phyloP scores from a whole-genome alignment of 768 basidiomycete species.

The Macrocybe gigantea region DNA sequence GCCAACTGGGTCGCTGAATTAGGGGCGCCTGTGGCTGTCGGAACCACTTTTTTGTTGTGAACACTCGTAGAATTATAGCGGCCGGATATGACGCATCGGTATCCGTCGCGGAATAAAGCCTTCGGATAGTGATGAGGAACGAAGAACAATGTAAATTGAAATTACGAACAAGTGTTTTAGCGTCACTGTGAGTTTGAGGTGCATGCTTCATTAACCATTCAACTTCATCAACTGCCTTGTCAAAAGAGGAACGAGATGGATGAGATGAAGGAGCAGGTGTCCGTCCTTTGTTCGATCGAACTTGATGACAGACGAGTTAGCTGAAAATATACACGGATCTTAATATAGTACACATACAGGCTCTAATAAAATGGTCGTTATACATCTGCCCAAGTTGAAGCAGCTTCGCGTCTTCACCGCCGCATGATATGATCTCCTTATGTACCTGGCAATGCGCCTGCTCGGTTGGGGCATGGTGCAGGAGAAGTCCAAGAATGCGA shows the following conservation, averaged over 20 bases:
- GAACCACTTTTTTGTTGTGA: background rate
- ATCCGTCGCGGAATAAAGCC: constrained; percentile 8
- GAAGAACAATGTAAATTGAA: background rate
- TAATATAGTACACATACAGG: background rate
- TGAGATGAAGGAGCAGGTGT: background rate
- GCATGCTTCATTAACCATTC: background rate
- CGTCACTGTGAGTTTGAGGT: constrained; percentile 3
- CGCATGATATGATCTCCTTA: constrained; percentile 4
- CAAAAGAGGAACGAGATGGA: background rate
- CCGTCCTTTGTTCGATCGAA: background rate
- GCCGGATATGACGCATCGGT: constrained; percentile 6
- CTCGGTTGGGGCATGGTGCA: constrained; percentile 5
- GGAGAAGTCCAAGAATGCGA: constrained; percentile 8
- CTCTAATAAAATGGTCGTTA: constrained; percentile 2
- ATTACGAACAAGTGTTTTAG: constrained; percentile 4
- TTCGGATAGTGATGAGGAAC: background rate
- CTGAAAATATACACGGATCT: background rate
- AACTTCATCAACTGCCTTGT: background rate
- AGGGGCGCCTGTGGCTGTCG: too few species aligned
- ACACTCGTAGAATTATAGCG: constrained; percentile 2
- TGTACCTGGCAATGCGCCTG: background rate
- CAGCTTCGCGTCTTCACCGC: background rate
- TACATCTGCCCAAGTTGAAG: background rate
- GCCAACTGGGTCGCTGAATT: constrained; percentile 1
- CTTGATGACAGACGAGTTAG: constrained; percentile 1